phyloP scores from a whole-genome alignment of 176 grass and related monocot genomes.

The Luzula sylvatica region DNA sequence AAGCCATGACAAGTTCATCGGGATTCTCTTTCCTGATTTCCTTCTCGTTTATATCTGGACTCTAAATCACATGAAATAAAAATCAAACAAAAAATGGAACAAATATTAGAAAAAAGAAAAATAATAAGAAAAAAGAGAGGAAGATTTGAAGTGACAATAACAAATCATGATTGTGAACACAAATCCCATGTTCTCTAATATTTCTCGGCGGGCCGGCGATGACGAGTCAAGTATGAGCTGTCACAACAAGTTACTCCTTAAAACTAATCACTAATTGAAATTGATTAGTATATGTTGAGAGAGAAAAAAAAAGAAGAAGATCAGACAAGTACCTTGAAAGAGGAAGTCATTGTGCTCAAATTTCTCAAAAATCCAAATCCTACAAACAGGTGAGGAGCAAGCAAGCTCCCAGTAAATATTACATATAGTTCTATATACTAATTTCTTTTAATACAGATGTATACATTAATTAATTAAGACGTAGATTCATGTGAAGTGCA shows the following conservation, averaged over 20 bases:
- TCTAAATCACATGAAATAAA: conserved; percentile 17
- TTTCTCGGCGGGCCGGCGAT: conserved; percentile 52
- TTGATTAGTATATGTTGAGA: neutral
- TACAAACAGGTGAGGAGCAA: conserved; percentile 3
- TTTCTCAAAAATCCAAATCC: conserved; percentile 11
- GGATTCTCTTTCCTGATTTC: conserved; percentile 52
- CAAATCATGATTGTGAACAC: conserved; percentile 54
- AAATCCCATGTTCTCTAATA: conserved; percentile 65
- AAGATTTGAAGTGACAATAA: neutral
- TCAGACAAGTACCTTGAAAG: conserved; percentile 31
- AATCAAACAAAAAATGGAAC: neutral
- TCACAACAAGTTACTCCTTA: neutral
- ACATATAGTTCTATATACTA: too few species aligned
- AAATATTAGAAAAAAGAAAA: neutral
- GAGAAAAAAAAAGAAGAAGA: neutral
- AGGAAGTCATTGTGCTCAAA: neutral
- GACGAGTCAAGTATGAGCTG: conserved; percentile 71
- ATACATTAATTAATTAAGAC: too few species aligned
- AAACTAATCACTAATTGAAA: neutral
- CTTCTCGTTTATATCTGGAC: conserved; percentile 73
- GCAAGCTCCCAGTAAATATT: conserved; percentile 14
- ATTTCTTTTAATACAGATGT: too few species aligned
- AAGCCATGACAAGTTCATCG: conserved; percentile 53
- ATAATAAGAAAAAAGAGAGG: neutral
- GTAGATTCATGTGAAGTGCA: too few species aligned